phyloP scores from a whole-genome alignment of 257 asterid genomes.

The Lithospermum erythrorhizon region DNA sequence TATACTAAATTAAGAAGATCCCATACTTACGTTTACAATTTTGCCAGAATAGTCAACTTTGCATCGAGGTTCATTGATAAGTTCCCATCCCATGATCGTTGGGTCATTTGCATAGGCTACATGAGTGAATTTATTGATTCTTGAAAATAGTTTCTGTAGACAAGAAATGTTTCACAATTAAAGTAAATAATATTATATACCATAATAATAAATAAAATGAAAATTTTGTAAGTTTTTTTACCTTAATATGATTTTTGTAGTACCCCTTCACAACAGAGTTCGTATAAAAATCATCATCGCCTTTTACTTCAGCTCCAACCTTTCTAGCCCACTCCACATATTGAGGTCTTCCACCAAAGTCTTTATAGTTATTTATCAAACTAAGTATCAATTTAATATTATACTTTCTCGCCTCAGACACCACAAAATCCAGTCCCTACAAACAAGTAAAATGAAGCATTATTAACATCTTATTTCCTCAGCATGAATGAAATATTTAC shows the following conservation, averaged over 20 bases:
- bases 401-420: slow-evolving; percentile 32
- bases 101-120: slow-evolving; percentile 35
- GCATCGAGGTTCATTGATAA: slow-evolving; percentile 50
- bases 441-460: too few species aligned
- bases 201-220: too few species aligned
- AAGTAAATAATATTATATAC: too few species aligned
- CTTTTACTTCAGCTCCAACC: slow-evolving; percentile 20
- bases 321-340: slow-evolving; percentile 39
- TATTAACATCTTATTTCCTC: too few species aligned
- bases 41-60: slow-evolving; percentile 37
- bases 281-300: slow-evolving; percentile 43
- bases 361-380: slow-evolving; percentile 35
- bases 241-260: slow-evolving; percentile 35
- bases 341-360: slow-evolving; percentile 40
- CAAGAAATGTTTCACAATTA: neutral
- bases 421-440: slow-evolving; percentile 49
- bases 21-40: slow-evolving; percentile 24
- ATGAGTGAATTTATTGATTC: slow-evolving; percentile 31
- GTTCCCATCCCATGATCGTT: slow-evolving; percentile 53
- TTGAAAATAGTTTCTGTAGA: slow-evolving; percentile 25
- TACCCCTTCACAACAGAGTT: slow-evolving; percentile 21
- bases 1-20: neutral
- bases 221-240: neutral
- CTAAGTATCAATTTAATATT: slow-evolving; percentile 29
- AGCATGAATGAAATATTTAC: too few species aligned